Base-by-base conservation (phyloP, 495 filamentous ascomycete species). In the Penicillium diatomitis region DNA sequence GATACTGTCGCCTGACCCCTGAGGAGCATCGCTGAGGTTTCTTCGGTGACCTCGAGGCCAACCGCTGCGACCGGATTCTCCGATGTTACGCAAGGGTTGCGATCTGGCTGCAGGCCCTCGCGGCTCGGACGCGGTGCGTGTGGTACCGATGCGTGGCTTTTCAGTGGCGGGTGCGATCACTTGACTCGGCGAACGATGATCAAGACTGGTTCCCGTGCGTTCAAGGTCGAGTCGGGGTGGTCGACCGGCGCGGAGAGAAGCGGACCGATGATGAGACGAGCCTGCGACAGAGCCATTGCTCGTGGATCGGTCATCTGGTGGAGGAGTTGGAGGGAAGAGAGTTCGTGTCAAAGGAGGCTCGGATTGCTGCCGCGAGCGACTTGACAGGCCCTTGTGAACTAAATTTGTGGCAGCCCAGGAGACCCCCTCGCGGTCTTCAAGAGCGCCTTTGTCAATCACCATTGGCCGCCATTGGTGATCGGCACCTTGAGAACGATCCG, bases 261-360 rank as follows among this genome's bases (percentile, higher is more conserved):
- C 52, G 27, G 54, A 47, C 9, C 60, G 55, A 9, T 53, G 54
- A 44, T 55, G 64, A 41, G 38, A 46, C 2, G 48, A 41, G 5
- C 32, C 49, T 31, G 27, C 41, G 43, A 48, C 37, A 2, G 57
- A 50, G 11, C 52, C 55, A 29, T 50, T 46, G 44, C 40, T 53
- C 58, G 48, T 49, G 58, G 74, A 53, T 88, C 89, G 53, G 79
- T 63, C 77, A 68, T 97, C 94, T 36, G 92, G 94, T 5, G 92
- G 92, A 41, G 92, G 92, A 10, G 92, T 98, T 33, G 92, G 92
- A 4, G 92, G 92, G 74, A 98, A 96, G 41, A 90, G 77, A 64
- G 89, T 91, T 51, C 91, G 85, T 52, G 80, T 80, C 28, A 91
- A 70, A 5, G 90, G 89, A 11, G 91, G 89, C 54, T 90, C 90